Evolutionary conservation across 2,329 filamentous ascomycete genomes (phyloP).

Genomic region (Neofusicoccum sp.): DNA sequence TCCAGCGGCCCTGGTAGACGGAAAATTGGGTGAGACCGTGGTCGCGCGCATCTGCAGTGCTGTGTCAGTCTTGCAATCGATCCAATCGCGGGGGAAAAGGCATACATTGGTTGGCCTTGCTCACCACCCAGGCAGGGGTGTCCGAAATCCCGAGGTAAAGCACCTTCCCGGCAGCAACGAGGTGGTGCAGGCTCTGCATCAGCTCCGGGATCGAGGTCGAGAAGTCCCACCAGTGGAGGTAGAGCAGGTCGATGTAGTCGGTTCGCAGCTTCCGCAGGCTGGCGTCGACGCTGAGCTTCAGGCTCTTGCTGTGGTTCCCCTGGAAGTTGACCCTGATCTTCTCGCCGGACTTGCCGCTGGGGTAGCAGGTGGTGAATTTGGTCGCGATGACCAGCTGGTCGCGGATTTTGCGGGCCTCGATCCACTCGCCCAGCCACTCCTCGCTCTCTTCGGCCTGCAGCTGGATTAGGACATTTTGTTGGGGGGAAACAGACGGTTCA

Average conservation of each 20-base stretch:
- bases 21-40: slow-evolving; percentile 44
- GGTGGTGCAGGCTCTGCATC: slow-evolving; percentile 47
- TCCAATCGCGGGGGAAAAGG: too few species aligned
- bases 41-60: slow-evolving; percentile 36
- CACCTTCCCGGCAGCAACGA: slow-evolving; percentile 45
- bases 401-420: slow-evolving; percentile 39
- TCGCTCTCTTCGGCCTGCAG: slow-evolving; percentile 44
- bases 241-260: slow-evolving; percentile 64
- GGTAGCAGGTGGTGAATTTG: slow-evolving; percentile 37
- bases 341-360: slow-evolving; percentile 29
- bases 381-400: slow-evolving; percentile 47
- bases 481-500: background rate
- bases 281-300: slow-evolving; percentile 42
- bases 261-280: slow-evolving; percentile 61
- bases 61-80: too few species aligned
- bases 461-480: background rate
- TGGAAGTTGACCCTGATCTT: slow-evolving; percentile 41
- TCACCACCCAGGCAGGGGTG: slow-evolving; percentile 46
- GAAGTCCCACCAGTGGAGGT: slow-evolving; percentile 46
- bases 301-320: slow-evolving; percentile 44
- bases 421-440: slow-evolving; percentile 49
- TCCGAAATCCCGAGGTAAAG: slow-evolving; percentile 50
- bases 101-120: slow-evolving; percentile 27
- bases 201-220: slow-evolving; percentile 47
- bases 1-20: slow-evolving; percentile 48